Evolutionary conservation across 805 yeast species (phyloP).

Genomic region (Metschnikowia vanudenii): DNA sequence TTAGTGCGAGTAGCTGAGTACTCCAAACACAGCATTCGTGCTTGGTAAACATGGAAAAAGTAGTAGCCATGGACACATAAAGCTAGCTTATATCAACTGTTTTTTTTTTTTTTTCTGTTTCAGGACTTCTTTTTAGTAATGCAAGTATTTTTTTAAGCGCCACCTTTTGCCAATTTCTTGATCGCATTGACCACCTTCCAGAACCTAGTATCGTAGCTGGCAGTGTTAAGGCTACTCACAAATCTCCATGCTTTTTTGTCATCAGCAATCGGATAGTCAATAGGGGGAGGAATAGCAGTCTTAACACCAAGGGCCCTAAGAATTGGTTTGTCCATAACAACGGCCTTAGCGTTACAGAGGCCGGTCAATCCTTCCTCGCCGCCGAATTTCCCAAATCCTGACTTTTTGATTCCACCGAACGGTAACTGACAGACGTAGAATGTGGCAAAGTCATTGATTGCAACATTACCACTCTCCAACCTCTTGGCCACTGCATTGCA

Average conservation of each 20-base stretch:
- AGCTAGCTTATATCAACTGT: no score
- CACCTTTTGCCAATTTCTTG: conserved; percentile 37
- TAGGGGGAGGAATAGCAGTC: conserved; percentile 79
- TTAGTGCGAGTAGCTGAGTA: no score
- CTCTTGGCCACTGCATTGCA: conserved; percentile 62
- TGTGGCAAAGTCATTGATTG: conserved; percentile 97
- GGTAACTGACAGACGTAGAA: conserved; percentile 95
- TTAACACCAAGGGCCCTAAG: conserved; percentile 56
- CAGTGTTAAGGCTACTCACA: conserved; percentile 75
- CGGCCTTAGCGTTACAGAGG: conserved; percentile 79
- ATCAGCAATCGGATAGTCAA: conserved; percentile 88
- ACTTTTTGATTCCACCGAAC: conserved; percentile 89
- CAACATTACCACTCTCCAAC: conserved; percentile 85
- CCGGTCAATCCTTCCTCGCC: conserved; percentile 97
- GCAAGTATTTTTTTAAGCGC: conserved; percentile 12
- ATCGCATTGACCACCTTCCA: conserved; percentile 58
- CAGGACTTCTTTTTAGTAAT: no score
- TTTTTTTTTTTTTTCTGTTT: no score
- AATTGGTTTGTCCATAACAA: conserved; percentile 80
- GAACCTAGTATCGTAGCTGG: conserved; percentile 73
- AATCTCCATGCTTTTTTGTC: conserved; percentile 86
- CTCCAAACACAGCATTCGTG: no score
- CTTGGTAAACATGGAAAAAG: no score
- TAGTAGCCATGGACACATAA: no score
- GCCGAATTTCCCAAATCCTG: conserved; percentile 97